Conservation (phyloP, 768 basidiomycete species). For the Rhodotorula diobovata region DNA sequence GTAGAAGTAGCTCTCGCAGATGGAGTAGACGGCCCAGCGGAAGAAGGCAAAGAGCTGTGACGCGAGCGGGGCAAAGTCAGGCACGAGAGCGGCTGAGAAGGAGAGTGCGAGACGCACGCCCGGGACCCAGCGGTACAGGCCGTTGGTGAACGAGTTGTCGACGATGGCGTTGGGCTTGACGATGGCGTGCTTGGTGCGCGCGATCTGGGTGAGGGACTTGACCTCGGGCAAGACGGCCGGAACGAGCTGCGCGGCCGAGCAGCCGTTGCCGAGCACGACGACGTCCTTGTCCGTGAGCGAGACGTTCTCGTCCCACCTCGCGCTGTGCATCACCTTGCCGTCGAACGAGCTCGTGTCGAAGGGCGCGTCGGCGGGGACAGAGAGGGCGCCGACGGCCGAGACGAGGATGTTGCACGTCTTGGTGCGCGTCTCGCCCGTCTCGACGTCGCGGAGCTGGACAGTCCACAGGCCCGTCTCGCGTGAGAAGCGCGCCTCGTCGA, state of each 20-base stretch:
- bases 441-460: conserved; percentile 23
- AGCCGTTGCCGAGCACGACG: conserved; percentile 42
- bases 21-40: conserved; percentile 18
- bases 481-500: conserved; percentile 31
- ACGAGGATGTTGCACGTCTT: conserved; percentile 40
- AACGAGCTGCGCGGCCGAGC: background rate
- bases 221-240: conserved; percentile 1
- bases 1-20: conserved; percentile 14
- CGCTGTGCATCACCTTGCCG: conserved; percentile 41
- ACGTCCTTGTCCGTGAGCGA: conserved; percentile 41
- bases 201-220: conserved; percentile 38
- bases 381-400: conserved; percentile 36
- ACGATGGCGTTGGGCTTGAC: conserved; percentile 9
- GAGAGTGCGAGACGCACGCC: background rate
- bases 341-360: conserved; percentile 34
- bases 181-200: conserved; percentile 37
- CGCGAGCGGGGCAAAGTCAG: too few relatives aligned
- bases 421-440: conserved; percentile 20
- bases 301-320: conserved; percentile 37
- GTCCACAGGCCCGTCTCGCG: conserved; percentile 32
- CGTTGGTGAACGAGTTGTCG: background rate
- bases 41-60: conserved; percentile 4
- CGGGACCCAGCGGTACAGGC: background rate
- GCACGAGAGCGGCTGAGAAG: background rate
- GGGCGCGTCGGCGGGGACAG: conserved; percentile 22